phyloP scores from a whole-genome alignment of 2,329 filamentous ascomycete genomes.

The Coleophoma crateriformis region DNA sequence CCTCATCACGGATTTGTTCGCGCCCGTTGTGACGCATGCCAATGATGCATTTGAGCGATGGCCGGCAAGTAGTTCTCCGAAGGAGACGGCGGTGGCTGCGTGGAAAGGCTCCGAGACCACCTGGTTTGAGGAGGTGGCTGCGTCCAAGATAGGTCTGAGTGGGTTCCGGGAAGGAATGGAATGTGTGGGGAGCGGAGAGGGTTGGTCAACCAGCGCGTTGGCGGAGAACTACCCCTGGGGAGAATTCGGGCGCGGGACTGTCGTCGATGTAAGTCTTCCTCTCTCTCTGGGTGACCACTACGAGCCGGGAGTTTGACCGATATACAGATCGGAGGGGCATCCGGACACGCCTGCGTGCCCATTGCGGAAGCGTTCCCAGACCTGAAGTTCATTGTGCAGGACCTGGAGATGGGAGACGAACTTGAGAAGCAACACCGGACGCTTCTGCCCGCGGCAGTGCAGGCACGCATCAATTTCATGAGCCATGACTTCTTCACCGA shows the following conservation, averaged over 20 bases:
- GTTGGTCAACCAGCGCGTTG: constrained; percentile 44
- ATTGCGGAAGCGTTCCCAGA: constrained; percentile 15
- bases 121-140: constrained; percentile 5
- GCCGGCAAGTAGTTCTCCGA: constrained; percentile 2
- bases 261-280: constrained; percentile 7
- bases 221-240: constrained; percentile 26
- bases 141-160: not conserved
- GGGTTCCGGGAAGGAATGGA: constrained; percentile 5
- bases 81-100: constrained; percentile 3
- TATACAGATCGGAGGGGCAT: constrained; percentile 18
- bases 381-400: constrained; percentile 21
- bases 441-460: not conserved
- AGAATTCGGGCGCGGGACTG: constrained; percentile 1
- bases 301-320: too few relatives aligned
- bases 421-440: constrained; percentile 27
- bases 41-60: constrained; percentile 5
- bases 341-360: constrained; percentile 18
- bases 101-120: not conserved
- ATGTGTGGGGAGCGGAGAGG: constrained; percentile 34
- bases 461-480: constrained; percentile 11
- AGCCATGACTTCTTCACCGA: constrained; percentile 38
- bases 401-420: constrained; percentile 32
- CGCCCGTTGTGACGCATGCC: constrained; percentile 7
- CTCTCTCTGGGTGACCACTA: not conserved
- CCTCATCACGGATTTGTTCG: constrained; percentile 10